Evolutionary conservation across 352 stramenopile genomes (phyloP).

Genomic region (Pythium coloratum): DNA sequence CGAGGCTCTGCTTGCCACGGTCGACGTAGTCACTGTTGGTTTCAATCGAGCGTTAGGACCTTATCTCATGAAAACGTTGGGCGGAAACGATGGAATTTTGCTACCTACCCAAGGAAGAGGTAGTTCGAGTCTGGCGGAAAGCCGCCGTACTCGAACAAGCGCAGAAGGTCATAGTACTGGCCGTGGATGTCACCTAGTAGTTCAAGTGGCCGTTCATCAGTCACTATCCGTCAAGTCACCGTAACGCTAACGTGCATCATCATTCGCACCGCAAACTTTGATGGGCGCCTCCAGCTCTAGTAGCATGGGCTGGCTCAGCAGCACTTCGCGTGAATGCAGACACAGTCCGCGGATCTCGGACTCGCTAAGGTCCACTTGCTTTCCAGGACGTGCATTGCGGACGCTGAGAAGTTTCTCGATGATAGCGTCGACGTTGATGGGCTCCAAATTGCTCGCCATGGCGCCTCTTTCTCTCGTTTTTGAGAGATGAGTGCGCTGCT

Average conservation of each 20-base stretch:
- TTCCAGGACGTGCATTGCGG: constrained; percentile 63
- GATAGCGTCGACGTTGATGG: constrained; percentile 27
- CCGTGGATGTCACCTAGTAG: constrained; percentile 91
- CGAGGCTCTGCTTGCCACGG: constrained; percentile 85
- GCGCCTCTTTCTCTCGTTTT: not conserved
- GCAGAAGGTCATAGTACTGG: constrained; percentile 96
- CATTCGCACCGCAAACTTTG: constrained; percentile 93
- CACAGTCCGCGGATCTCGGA: constrained; percentile 98
- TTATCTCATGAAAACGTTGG: not conserved
- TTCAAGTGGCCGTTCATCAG: not conserved
- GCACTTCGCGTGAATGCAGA: constrained; percentile 95
- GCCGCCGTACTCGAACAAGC: constrained; percentile 89
- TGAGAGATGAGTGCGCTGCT: not conserved
- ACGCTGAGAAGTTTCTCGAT: constrained; percentile 34
- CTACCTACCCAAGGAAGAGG: constrained; percentile 42
- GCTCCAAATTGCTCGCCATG: constrained; percentile 14
- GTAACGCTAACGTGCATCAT: constrained; percentile 12
- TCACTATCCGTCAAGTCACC: not conserved
- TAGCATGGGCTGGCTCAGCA: constrained; percentile 98
- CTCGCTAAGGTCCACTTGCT: constrained; percentile 94
- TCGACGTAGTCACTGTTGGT: constrained; percentile 74
- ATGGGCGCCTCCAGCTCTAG: constrained; percentile 98
- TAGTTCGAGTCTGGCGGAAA: constrained; percentile 74
- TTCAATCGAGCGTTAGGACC: not conserved
- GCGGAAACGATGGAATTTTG: not conserved